Percentiles rank a stretch among this genome's conserved stretches.
phyloP scores from a whole-genome alignment of 2,329 filamentous ascomycete species.

The Colletotrichum camelliae region DNA sequence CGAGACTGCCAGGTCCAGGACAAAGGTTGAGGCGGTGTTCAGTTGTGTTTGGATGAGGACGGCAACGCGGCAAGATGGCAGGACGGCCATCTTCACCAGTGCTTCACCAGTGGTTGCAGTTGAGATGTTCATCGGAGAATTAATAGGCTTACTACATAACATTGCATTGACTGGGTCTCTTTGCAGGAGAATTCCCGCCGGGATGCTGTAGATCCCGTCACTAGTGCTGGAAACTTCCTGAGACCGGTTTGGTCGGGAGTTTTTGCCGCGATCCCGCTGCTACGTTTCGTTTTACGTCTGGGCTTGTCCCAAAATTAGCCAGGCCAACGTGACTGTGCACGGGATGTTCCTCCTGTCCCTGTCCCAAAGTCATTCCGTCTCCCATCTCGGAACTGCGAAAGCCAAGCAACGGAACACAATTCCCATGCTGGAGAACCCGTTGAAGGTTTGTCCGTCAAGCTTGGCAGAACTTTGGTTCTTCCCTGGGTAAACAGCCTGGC shows the following conservation, averaged over 20 bases:
- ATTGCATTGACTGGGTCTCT: not conserved
- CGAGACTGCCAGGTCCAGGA: not conserved
- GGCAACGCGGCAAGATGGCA: not conserved
- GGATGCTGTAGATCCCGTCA: not conserved
- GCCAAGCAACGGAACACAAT: not conserved
- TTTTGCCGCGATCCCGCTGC: not conserved
- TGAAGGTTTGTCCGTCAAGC: not conserved
- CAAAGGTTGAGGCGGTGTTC: not conserved
- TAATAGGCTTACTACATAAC: not conserved
- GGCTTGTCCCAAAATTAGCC: not conserved
- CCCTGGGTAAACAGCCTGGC: not conserved
- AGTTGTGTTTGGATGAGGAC: not conserved
- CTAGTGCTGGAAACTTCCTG: not conserved
- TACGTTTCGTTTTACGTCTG: conserved; percentile 2
- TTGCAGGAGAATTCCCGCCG: not conserved
- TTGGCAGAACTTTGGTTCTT: not conserved
- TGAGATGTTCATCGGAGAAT: not conserved
- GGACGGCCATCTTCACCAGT: not conserved
- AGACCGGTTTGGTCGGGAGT: not conserved
- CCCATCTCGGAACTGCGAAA: not conserved
- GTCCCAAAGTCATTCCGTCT: not conserved
- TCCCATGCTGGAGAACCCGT: not conserved
- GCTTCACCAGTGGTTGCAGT: not conserved
- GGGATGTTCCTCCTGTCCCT: not conserved
- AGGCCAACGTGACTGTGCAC: not conserved